phyloP scores from a whole-genome alignment of 768 basidiomycete genomes.

The Suillus sp. region DNA sequence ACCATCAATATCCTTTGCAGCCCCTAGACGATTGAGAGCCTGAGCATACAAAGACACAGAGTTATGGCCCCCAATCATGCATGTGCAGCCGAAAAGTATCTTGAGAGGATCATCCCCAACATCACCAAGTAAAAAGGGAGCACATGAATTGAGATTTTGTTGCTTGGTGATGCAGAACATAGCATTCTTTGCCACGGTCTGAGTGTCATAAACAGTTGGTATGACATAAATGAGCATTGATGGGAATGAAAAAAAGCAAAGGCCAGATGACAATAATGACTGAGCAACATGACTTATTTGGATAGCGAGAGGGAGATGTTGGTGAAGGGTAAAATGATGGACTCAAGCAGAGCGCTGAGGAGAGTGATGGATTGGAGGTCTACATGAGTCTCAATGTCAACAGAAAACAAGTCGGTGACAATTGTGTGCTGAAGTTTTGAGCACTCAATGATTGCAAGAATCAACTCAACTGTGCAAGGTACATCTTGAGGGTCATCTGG shows the following conservation, averaged over 20 bases:
- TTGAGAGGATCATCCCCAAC: conserved; percentile 22
- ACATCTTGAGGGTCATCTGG: too few species aligned
- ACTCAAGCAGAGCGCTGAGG: neutral
- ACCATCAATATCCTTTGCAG: conserved; percentile 25
- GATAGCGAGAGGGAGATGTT: neutral
- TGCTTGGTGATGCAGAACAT: conserved; percentile 16
- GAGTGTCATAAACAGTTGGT: conserved; percentile 21
- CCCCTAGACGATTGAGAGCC: neutral
- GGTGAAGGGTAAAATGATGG: neutral
- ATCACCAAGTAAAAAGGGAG: conserved; percentile 25
- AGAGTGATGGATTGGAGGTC: neutral
- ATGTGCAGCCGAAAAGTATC: neutral
- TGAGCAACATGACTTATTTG: neutral
- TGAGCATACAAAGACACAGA: neutral
- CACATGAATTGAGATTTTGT: conserved; percentile 19
- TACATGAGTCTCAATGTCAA: neutral
- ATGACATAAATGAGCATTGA: neutral
- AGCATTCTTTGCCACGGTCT: conserved; percentile 34
- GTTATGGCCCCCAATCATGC: neutral
- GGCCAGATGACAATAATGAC: neutral
- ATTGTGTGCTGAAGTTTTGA: too few species aligned
- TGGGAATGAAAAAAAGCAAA: neutral
- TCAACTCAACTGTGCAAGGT: too few species aligned
- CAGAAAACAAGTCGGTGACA: neutral
- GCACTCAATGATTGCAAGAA: too few species aligned